A percentile compares a stretch with the other conserved stretches of the same genome.
phyloP scores from a whole-genome alignment of 2,329 filamentous ascomycete species.

The Thielaviopsis populi region DNA sequence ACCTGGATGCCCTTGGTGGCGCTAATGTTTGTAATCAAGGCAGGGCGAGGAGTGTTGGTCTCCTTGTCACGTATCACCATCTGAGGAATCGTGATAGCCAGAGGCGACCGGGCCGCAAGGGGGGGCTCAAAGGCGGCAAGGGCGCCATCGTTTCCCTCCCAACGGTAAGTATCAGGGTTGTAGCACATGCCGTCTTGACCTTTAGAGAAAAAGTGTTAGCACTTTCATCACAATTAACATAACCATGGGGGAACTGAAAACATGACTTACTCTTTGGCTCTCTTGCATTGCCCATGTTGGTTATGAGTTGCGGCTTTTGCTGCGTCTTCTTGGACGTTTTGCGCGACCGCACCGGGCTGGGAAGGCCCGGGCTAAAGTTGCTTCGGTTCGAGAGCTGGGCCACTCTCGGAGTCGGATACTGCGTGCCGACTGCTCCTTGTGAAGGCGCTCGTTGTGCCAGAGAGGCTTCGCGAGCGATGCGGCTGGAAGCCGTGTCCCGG shows the following conservation, averaged over 20 bases:
- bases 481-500: constrained; percentile 49
- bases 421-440: constrained; percentile 33
- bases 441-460: constrained; percentile 45
- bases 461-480: constrained; percentile 47
- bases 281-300: constrained; percentile 59
- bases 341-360: constrained; percentile 35
- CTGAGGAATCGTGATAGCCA: constrained; percentile 29
- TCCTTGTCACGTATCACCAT: constrained; percentile 40
- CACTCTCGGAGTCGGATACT: constrained; percentile 39
- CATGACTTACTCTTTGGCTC: constrained; percentile 53
- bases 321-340: constrained; percentile 45
- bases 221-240: constrained; percentile 4
- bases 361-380: constrained; percentile 32
- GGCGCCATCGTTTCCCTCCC: constrained; percentile 93
- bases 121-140: constrained; percentile 62
- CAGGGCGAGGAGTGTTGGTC: constrained; percentile 45
- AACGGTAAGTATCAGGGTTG: constrained; percentile 70
- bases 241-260: background rate
- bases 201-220: constrained; percentile 27
- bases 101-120: constrained; percentile 36
- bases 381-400: constrained; percentile 37
- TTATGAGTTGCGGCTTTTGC: constrained; percentile 73
- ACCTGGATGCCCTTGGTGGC: constrained; percentile 77
- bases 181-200: constrained; percentile 93
- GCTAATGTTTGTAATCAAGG: constrained; percentile 83